Evolutionary conservation across 306 rosid species (phyloP), one percentile per base, ranked within the genome.

Genomic region (Quercus engelmannii): DNA sequence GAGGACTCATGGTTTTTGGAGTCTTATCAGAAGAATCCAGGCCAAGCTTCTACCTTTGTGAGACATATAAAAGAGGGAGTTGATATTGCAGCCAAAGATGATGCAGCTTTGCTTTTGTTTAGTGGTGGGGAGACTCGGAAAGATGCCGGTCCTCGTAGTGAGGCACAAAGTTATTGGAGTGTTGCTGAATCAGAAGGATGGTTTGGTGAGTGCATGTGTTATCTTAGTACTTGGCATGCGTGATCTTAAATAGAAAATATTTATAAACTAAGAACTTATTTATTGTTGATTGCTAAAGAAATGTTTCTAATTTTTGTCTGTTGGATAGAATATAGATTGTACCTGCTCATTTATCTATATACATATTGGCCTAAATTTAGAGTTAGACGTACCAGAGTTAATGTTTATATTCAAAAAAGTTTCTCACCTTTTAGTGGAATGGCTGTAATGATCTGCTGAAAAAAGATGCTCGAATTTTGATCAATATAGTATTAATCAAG

Each of bases 91-190:
- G 93, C 92, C 5, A 78, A 63, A 78, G 99, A 95, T 71, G 84
- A 88, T 49, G 55, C 43, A 41, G 91, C 93, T 81, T 71, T 95
- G 87, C 91, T 95, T 52, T 78, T 95, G 73, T 95, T 95, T 78
- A 95, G 99, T 62, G 99, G 99, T 10, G 98, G 98, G n/a, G 99
- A 92, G 89, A 95, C 99, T 31, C 77, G 96, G 71, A 90, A 85
- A 81, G 90, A 84, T 20, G 99, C 99, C 0, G 98, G 99, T 9
- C 99, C 99, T 46, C 88, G 98, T 23, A 92, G 99, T 35, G 98
- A 95, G 83, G 99, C 98, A 0, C 99, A 95, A 88, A 95, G 99
- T 83, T 95, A 91, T 84, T 95, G 98, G 96, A 95, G 92, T 58
- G 97, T 92, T 51, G 95, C 98, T 2, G 97, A 93, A 79, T 84